Base-by-base conservation (phyloP, 2,329 filamentous ascomycete species). In the Pezicula radicicola region DNA sequence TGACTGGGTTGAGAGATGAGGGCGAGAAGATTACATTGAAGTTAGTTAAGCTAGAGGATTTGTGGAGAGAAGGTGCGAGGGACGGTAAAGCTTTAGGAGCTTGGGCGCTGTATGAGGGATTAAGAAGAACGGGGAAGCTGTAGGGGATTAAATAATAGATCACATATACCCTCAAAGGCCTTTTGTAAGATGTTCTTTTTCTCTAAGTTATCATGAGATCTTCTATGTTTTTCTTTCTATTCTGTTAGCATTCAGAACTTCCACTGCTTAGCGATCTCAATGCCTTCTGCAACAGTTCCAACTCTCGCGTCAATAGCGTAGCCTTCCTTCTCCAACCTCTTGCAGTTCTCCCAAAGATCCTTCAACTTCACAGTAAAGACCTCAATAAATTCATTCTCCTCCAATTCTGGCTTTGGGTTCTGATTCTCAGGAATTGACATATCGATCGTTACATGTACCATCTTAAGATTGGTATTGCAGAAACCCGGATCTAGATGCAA, bases 11-110 rank as follows among this genome's bases (percentile, higher is more conserved):
- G 60, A 70, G 81, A 47, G 74, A 78, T 6, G 62, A 83, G 8
- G 81, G 81, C 2, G 82, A 86, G 70, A 83, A 74, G 69, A 85
- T 85, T 56, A 82, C 80, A 10, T 67, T 85, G 51, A 83, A 80
- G 66, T 63, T 85, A 27, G 78, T 85, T 12, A 75, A 68, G 42
- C 71, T 84, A 70, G 69, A 72, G 58, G 73, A 84, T 56, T 68
- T 83, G 8, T 85, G 81, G 82, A 72, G 66, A 55, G 79, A 78
- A 59, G 82, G 78, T 1, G 76, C 73, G 1, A 70, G 80, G 16
- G 83, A 86, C 61, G 75, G 76, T 2, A 86, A 85, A 67, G 76
- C 77, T n/a, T 71, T 86, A 45, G 72, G 75, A 16, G 83, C 83
- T 4, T 65, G 82, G 63, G 80, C 81, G 13, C 63, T 87, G 16